These are phyloP conservation scores for Ogataea henricii DNA, from an alignment of 805 yeast genomes.

Conservation along the genomic window DNA sequence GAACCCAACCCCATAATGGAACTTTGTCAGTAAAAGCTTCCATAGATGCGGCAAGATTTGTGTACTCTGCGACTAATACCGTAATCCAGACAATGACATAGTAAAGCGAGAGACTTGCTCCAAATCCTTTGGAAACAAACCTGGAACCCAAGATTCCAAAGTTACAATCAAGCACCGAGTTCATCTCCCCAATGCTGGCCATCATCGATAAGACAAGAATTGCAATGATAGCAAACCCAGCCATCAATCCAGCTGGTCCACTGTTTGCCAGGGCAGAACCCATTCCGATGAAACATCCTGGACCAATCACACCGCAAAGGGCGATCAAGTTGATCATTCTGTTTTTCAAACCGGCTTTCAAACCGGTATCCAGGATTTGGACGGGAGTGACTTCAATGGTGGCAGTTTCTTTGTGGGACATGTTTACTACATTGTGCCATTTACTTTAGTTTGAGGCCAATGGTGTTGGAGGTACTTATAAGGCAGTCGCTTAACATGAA, in stretches of 20 bases:
- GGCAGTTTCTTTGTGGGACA: background rate
- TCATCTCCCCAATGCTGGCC: conserved; percentile 51
- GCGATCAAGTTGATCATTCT: conserved; percentile 54
- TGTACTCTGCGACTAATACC: conserved; percentile 55
- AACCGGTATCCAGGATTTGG: background rate
- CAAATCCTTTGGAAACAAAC: conserved; percentile 55
- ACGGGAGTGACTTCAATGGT: background rate
- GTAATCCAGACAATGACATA: conserved; percentile 60
- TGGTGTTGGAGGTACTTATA: too few relatives aligned
- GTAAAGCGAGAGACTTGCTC: conserved; percentile 55
- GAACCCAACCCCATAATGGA: conserved; percentile 58
- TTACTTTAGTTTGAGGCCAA: too few relatives aligned
- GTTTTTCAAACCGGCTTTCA: conserved; percentile 45
- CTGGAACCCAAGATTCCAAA: conserved; percentile 54
- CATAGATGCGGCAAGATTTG: conserved; percentile 51
- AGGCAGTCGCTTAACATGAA: too few relatives aligned
- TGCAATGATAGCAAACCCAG: conserved; percentile 55
- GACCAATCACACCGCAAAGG: conserved; percentile 61
- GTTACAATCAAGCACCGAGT: conserved; percentile 54
- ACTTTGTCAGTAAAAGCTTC: conserved; percentile 52
- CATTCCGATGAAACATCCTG: conserved; percentile 52
- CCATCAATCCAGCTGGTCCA: conserved; percentile 53
- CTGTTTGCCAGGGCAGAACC: conserved; percentile 48
- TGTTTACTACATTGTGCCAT: too few relatives aligned
- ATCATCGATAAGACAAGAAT: conserved; percentile 55